phyloP scores from a whole-genome alignment of 2,329 filamentous ascomycete species.

The Fusarium zealandicum region DNA sequence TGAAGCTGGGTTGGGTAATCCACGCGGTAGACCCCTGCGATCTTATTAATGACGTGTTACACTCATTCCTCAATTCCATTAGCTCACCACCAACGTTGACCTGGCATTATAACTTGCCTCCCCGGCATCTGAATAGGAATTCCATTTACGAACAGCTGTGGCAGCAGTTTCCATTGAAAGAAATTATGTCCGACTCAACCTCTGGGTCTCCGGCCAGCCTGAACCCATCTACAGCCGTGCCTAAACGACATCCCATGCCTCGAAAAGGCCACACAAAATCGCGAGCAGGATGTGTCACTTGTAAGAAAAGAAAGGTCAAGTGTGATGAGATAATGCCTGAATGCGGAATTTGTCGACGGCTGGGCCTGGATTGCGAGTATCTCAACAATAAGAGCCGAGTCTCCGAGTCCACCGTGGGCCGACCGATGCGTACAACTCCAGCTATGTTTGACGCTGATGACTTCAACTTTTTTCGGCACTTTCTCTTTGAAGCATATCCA shows the following conservation, averaged over 20 bases:
- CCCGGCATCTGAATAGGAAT: too few species aligned
- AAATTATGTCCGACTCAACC: slow-evolving; percentile 3
- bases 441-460: slow-evolving; percentile 52
- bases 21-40: neutral
- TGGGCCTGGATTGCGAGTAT: slow-evolving; percentile 49
- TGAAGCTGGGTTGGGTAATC: slow-evolving; percentile 12
- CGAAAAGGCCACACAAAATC: slow-evolving; percentile 48
- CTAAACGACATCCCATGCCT: slow-evolving; percentile 43
- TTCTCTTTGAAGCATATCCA: slow-evolving; percentile 55
- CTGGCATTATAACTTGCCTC: neutral
- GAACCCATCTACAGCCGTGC: neutral
- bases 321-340: slow-evolving; percentile 48
- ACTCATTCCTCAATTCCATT: neutral
- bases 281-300: slow-evolving; percentile 44
- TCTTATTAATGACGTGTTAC: too few species aligned
- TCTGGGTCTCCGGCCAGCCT: neutral
- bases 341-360: slow-evolving; percentile 47
- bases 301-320: slow-evolving; percentile 54
- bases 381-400: slow-evolving; percentile 9
- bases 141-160: too few species aligned
- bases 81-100: slow-evolving; percentile 12
- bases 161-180: neutral
- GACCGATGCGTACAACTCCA: slow-evolving; percentile 30
- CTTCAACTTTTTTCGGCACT: slow-evolving; percentile 62
- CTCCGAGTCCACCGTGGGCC: slow-evolving; percentile 9